These are phyloP conservation scores for Globisporangium irregulare DNA, from an alignment of 352 stramenopile species.

Conservation along the genomic window DNA sequence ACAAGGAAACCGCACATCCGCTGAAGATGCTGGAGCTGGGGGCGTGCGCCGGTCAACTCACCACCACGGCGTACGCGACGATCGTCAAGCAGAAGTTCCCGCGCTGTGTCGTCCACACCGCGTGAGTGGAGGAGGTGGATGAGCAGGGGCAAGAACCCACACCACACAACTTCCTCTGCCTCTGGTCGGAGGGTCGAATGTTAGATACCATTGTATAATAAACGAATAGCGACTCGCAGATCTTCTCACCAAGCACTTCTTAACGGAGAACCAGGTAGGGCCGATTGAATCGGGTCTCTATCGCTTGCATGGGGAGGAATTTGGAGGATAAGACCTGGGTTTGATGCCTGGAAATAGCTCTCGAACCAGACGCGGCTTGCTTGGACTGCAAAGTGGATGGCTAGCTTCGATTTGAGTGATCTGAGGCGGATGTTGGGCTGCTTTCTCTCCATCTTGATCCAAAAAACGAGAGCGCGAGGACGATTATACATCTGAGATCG, in stretches of 20 bases:
- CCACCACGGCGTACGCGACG: slow-evolving; percentile 50
- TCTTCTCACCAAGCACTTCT: background rate
- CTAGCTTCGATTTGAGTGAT: background rate
- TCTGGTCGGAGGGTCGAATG: background rate
- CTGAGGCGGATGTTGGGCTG: background rate
- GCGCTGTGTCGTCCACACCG: slow-evolving; percentile 65
- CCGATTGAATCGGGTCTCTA: background rate
- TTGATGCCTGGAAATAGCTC: background rate
- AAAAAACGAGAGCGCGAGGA: slow-evolving; percentile 5
- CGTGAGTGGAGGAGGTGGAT: slow-evolving; percentile 26
- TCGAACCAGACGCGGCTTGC: background rate
- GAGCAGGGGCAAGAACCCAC: background rate
- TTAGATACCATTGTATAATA: slow-evolving; percentile 7
- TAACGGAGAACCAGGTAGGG: background rate
- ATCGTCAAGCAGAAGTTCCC: slow-evolving; percentile 66
- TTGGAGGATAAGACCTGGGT: background rate
- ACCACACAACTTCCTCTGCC: background rate
- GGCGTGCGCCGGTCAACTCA: slow-evolving; percentile 63
- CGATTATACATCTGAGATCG: slow-evolving; percentile 6
- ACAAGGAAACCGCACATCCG: slow-evolving; percentile 21
- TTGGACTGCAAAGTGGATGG: background rate
- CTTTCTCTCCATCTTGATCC: background rate
- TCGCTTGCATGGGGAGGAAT: background rate
- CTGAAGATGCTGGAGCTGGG: slow-evolving; percentile 65
- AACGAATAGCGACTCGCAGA: background rate